Base-by-base conservation (phyloP, 2,329 filamentous ascomycete genomes). In the Talaromyces pinophilus region DNA sequence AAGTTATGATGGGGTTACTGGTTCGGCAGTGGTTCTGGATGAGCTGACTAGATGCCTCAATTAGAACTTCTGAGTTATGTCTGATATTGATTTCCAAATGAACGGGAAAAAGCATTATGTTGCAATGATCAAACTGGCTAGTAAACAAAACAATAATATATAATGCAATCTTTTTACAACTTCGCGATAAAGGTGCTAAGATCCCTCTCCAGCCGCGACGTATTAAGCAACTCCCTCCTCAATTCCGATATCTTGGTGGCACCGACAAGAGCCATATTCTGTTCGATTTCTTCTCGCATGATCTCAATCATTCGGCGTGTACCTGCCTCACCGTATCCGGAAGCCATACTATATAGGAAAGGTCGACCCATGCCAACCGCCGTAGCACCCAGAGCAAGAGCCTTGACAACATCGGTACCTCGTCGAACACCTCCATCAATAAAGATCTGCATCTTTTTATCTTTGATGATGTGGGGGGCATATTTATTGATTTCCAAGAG, bases 361-460 rank as follows among this genome's bases (percentile, higher is more conserved):
- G 86, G 86, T 19, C 88, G 78, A 0, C 88, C 89, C 10, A 91
- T 77, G 0, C 88, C 88, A 0, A 88, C 88, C 0, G 85, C 87
- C 63, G 80, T 87, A 0, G 87, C 88, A 0, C 89, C 89, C 0
- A 91, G 77, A 62, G 87, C 88, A 11, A 91, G 72, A 0, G 87
- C 87, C 74, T 91, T 91, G 70, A 91, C 82, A 2, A 91, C 85
- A 71, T 91, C 88, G 0, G 87, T 86, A 0, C 89, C 89, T 19
- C 88, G 79, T n/a, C 83, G 82, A 35, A 91, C 82, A 0, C 89
- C 89, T 0, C 88, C 87, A 68, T 91, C 88, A 3, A 91, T 78
- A 62, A 84, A 86, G 0, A 91, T 84, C 71, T 90, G 86, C 73
- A 90, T 80, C 62, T 77, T 76, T 30, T 84, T 82, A 3, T 67